Evolutionary conservation across 2,329 filamentous ascomycete genomes (phyloP).

Genomic region (Chrysosporium queenslandicum): DNA sequence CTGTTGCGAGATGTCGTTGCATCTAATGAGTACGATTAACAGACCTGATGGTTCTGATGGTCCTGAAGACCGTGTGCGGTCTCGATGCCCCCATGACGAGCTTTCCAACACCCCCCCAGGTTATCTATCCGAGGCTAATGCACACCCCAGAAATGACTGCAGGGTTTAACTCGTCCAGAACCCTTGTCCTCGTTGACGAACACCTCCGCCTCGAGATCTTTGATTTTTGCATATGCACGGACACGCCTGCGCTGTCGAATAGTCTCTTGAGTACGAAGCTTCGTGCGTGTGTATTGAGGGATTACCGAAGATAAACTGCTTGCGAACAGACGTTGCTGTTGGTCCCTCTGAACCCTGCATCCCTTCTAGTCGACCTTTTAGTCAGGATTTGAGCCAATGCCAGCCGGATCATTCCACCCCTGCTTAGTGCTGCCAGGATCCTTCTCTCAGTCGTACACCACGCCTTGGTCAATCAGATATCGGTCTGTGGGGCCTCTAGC

Average conservation of each 20-base stretch:
- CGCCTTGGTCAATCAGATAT: conserved; percentile 3
- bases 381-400: background rate
- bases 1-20: no score
- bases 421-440: background rate
- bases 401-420: background rate
- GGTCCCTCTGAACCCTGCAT: background rate
- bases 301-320: background rate
- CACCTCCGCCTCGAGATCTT: background rate
- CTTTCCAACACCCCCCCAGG: background rate
- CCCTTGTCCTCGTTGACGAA: conserved; percentile 8
- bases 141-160: background rate
- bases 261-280: background rate
- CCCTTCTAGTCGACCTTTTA: background rate
- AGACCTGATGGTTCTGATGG: no score
- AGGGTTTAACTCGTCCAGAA: background rate
- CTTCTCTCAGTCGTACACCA: background rate
- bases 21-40: no score
- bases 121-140: conserved; percentile 12
- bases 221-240: background rate
- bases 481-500: conserved; percentile 9
- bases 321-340: background rate
- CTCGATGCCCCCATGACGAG: conserved; percentile 1
- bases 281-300: background rate
- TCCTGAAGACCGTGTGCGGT: background rate
- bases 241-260: background rate